These are phyloP conservation scores for Penicillium glabrum DNA, from an alignment of 2,329 filamentous ascomycete species.

Conservation along the genomic window DNA sequence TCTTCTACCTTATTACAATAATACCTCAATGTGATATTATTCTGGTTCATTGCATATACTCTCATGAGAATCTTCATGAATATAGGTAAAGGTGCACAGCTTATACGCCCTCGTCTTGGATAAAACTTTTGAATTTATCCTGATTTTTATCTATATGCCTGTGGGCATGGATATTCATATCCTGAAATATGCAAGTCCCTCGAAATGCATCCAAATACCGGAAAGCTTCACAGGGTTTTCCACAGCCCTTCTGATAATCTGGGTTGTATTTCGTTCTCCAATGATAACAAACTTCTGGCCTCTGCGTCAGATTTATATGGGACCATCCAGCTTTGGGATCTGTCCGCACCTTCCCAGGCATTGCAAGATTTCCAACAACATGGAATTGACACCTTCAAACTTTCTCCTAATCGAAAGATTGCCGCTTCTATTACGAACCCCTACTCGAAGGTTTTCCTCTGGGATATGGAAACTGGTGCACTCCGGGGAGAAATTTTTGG, in stretches of 20 bases:
- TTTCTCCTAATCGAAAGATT: not conserved
- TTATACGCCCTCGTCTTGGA: no score
- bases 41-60: no score
- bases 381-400: not conserved
- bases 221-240: not conserved
- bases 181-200: not conserved
- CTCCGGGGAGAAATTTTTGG: not conserved
- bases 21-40: no score
- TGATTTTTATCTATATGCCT: no score
- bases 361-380: not conserved
- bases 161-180: no score
- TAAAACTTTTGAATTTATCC: no score
- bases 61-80: no score
- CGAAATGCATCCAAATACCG: not conserved
- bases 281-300: not conserved
- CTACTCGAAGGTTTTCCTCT: not conserved
- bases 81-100: no score
- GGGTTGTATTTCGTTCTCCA: not conserved
- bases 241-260: not conserved
- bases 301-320: not conserved
- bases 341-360: not conserved
- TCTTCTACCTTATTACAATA: no score
- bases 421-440: not conserved
- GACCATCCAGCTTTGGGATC: not conserved
- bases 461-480: not conserved